Base-by-base conservation (phyloP, 257 asterid species). In the Osmanthus fragrans region DNA sequence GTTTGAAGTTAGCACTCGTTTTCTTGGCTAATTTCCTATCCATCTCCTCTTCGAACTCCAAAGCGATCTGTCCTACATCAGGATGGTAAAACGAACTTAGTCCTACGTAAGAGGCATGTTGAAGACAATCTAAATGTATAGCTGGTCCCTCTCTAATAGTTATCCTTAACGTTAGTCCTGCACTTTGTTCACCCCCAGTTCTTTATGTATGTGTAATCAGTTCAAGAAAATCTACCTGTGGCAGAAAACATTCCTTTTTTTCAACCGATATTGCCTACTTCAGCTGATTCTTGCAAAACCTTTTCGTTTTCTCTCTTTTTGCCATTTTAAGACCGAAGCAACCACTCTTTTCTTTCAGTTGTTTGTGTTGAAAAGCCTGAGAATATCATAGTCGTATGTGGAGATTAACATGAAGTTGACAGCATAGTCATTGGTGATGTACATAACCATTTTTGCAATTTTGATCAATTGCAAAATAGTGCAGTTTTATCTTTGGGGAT, bases 401-500 rank as follows among this genome's bases (percentile, higher is more conserved):
- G 80, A 0, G 66, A 63, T 9, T 75, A 72, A 23, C 83, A 73
- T 79, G 80, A 80, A 69, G 69, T 64, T 68, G 39, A 82, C 18
- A 18, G 12, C 60, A 25, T 70, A n/a, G 7, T 47, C 64, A 54
- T 4, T 80, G 7, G 39, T 60, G 4, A 56, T 81, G 42, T 56
- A 32, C 13, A 21, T 64, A 7, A 75, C 82, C 0, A 34, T 77
- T 60, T 27, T 82, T 3, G 70, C 65, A 12, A 69, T 77, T 39
- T 36, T 81, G 19, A 76, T 88, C 39, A 33, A 88, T 56, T 86
- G 96, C 87, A 90, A 90, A 84, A 56, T 86, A 11, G 97, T 94
- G 7, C 97, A 94, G 77, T 94, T 94, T 94, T 90, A 94, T 94
- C 76, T 92, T 94, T 32, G 97, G 97, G 0, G 98, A 94, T 77